Conservation (phyloP, 1,284 basidiomycete species). For the Hymenochaete sp. region DNA sequence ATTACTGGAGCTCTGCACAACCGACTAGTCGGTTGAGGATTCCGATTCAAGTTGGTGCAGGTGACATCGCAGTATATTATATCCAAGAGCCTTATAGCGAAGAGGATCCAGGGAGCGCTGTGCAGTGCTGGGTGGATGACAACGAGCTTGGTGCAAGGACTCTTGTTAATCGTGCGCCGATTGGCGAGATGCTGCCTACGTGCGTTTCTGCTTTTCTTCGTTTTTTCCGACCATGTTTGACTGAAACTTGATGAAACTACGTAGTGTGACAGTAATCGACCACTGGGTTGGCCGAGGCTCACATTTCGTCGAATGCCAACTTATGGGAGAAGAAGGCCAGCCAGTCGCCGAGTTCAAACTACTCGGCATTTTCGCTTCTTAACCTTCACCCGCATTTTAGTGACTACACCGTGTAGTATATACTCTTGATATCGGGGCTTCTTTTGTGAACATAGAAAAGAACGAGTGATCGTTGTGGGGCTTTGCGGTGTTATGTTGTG, state of each 20-base stretch:
- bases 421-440: background rate
- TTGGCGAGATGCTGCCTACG: slow-evolving; percentile 42
- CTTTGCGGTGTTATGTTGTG: too few relatives aligned
- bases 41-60: slow-evolving; percentile 62
- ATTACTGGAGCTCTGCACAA: slow-evolving; percentile 84
- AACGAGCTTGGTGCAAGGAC: slow-evolving; percentile 55
- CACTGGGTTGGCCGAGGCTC: slow-evolving; percentile 64
- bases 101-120: slow-evolving; percentile 48
- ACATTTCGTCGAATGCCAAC: slow-evolving; percentile 79
- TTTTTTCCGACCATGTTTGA: slow-evolving; percentile 3
- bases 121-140: slow-evolving; percentile 84
- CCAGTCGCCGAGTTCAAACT: slow-evolving; percentile 73
- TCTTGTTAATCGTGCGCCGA: slow-evolving; percentile 53
- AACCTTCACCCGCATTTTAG: too few relatives aligned
- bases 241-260: background rate
- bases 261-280: slow-evolving; percentile 56
- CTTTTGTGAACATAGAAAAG: background rate
- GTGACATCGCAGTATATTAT: slow-evolving; percentile 76
- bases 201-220: slow-evolving; percentile 32
- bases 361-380: slow-evolving; percentile 74
- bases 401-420: too few relatives aligned
- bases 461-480: too few relatives aligned
- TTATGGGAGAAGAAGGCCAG: slow-evolving; percentile 74
- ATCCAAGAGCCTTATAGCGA: slow-evolving; percentile 48
- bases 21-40: slow-evolving; percentile 73